Percentiles rank a stretch among this genome's conserved stretches.
Evolutionary conservation across 345 rosid genomes (phyloP).

Genomic region (Euphorbia tirucalli): DNA sequence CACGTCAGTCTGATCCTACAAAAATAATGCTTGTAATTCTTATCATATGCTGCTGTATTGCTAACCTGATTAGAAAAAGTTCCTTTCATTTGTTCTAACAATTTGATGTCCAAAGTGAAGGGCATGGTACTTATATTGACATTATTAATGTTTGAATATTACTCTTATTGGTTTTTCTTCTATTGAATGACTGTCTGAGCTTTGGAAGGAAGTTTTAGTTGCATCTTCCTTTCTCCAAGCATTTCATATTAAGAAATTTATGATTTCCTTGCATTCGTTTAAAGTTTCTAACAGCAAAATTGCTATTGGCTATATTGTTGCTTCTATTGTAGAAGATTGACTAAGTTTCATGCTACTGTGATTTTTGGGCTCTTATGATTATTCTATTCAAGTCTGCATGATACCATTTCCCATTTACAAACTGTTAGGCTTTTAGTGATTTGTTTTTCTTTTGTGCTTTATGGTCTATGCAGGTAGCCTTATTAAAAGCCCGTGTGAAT

Average conservation of each 20-base stretch:
- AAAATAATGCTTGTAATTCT: not conserved
- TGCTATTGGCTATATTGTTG: too few species aligned
- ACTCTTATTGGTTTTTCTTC: not conserved
- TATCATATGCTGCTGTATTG: not conserved
- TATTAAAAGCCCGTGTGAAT: constrained; percentile 71
- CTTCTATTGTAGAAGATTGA: too few species aligned
- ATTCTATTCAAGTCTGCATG: too few species aligned
- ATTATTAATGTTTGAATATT: not conserved
- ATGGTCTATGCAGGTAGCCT: constrained; percentile 49
- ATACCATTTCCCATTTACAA: not conserved
- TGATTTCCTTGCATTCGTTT: too few species aligned
- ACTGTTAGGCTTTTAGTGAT: not conserved
- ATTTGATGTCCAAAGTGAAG: not conserved
- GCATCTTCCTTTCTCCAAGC: too few species aligned
- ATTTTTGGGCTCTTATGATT: too few species aligned
- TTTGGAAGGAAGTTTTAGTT: too few species aligned
- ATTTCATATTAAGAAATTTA: too few species aligned
- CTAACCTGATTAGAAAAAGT: not conserved
- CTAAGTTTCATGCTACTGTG: too few species aligned
- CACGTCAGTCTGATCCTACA: constrained; percentile 37
- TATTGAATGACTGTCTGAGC: not conserved
- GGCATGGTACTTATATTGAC: not conserved
- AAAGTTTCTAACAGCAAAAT: too few species aligned
- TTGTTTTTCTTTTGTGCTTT: not conserved
- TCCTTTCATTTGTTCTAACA: not conserved